Base-by-base conservation (phyloP, 2,329 filamentous ascomycete species). In the Cercospora sesami region DNA sequence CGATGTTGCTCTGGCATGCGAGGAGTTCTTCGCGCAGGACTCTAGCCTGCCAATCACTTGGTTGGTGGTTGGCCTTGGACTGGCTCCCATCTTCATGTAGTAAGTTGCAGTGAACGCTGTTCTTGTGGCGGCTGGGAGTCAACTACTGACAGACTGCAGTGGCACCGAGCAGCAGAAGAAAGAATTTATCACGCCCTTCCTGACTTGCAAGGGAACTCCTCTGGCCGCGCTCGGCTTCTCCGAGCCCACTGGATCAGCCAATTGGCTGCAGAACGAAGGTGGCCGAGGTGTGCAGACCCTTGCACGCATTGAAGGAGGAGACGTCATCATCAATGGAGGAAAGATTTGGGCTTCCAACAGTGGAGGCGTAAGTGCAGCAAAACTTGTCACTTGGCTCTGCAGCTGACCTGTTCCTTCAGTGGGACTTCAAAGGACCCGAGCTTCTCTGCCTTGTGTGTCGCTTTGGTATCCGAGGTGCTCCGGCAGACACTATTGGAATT, bases 1-100 rank as follows among this genome's bases (percentile, higher is more conserved):
- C 14, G 60, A 63, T 63, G 60, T 63, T 5, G 60, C 60, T 16
- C 21, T 63, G 33, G 60, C 42, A 14, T 63, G 60, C 39, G 60
- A 63, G 28, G 60, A 63, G 21, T 63, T 63, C 60, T 63, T 63
- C 30, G 60, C 60, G n/a, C 36, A 63, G 39, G 60, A 63, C 39
- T 63, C 60, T 48, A 63, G 60, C n/a, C 36, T 63, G 36, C 60
- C 60, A 28, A 63, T 63, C 42, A 63, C 60, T 39, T 63, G 60
- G 60, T 36, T 63, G 12, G 60, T 63, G 10, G 42, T 36, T 14
- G 60, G 60, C 18, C 42, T 63, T 6, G 60, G 60, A 12, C 30
- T 63, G 8, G 33, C 60, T 45, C 60, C 60, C 8, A 63, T 63
- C 18, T 63, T 63, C 60, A 63, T 63, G 60, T 63, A 63, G 60